Evolutionary conservation across 495 filamentous ascomycete genomes (phyloP), one percentile per base, ranked within the genome.

Genomic region (Tuber brumale): DNA sequence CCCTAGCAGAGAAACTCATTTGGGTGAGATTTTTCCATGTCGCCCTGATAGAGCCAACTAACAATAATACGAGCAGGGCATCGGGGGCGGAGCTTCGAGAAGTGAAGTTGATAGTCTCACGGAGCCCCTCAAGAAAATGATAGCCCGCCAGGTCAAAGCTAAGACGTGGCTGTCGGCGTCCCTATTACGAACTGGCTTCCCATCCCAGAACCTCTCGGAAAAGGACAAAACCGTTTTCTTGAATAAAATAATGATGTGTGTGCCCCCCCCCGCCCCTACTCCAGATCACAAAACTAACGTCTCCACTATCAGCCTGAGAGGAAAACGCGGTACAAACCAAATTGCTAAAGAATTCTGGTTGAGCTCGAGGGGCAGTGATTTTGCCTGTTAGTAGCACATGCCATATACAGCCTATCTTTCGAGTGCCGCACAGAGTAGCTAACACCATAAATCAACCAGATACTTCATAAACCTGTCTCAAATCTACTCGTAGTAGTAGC

Each of bases 61-160:
- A 79, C 42, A 23, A 48, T 41, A 31, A 46, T 73, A 37, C 31
- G 23, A 48, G 66, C 61, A 80, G 78, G 78, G 93, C 91, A 78
- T 88, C 94, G 89, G 91, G 21, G 94, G 94, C 3, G 88, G 88
- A 48, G 93, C 91, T 48, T 87, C 90, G 4, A 87, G 94, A 70
- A 93, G 91, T 73, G 94, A 97, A 79, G 85, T 97, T 0, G 91
- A 93, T 71, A 89, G 86, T 77, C 86, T 97, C 9, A 89, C 87
- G 74, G 92, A 95, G 70, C 92, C 92, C 42, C 86, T 97, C 27
- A 92, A 92, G 84, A 92, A 90, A 78, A 84, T 95, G 4, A 86
- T 97, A 4, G 88, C 89, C 74, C 86, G 88, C 45, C 89, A 93
- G 31, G 86, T 88, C n/a, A 82, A 83, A 27, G 86, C 90, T 7